A percentile compares a stretch with the other conserved stretches of the same genome.
phyloP scores from a whole-genome alignment of 192 early-diverging fungal species.

The Entomortierella lignicola region DNA sequence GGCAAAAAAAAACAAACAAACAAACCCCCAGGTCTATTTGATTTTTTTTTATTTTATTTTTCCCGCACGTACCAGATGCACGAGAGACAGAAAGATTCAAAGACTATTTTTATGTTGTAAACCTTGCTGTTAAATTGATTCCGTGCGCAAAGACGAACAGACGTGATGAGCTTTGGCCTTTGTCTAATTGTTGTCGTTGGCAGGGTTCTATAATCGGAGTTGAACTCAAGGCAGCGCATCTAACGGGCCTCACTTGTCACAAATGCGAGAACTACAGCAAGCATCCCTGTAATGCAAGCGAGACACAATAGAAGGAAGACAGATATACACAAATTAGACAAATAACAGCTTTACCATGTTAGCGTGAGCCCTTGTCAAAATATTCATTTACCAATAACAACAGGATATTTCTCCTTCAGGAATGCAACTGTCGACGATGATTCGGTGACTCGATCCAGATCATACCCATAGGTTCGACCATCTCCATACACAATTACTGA shows the following conservation, averaged over 20 bases:
- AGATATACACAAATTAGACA: neutral
- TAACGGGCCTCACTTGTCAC: constrained; percentile 38
- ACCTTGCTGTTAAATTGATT: neutral
- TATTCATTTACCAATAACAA: constrained; percentile 31
- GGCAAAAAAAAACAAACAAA: neutral
- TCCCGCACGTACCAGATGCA: constrained; percentile 21
- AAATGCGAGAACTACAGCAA: constrained; percentile 36
- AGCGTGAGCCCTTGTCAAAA: neutral
- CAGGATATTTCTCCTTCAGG: constrained; percentile 23
- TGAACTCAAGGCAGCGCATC: neutral
- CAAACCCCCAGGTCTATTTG: neutral
- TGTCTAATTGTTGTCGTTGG: neutral
- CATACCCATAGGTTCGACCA: constrained; percentile 19
- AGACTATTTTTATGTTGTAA: neutral
- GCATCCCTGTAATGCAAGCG: constrained; percentile 27
- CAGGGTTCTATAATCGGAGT: neutral
- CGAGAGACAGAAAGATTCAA: neutral
- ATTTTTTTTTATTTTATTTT: neutral
- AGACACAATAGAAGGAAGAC: no score
- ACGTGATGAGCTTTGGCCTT: neutral
- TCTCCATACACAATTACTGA: constrained; percentile 33
- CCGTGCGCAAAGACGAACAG: neutral
- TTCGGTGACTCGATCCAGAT: constrained; percentile 11
- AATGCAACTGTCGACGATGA: constrained; percentile 7
- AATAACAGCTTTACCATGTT: neutral